These are phyloP conservation scores for Nothophoma quercina DNA, from an alignment of 2,329 filamentous ascomycete genomes.

Conservation along the genomic window DNA sequence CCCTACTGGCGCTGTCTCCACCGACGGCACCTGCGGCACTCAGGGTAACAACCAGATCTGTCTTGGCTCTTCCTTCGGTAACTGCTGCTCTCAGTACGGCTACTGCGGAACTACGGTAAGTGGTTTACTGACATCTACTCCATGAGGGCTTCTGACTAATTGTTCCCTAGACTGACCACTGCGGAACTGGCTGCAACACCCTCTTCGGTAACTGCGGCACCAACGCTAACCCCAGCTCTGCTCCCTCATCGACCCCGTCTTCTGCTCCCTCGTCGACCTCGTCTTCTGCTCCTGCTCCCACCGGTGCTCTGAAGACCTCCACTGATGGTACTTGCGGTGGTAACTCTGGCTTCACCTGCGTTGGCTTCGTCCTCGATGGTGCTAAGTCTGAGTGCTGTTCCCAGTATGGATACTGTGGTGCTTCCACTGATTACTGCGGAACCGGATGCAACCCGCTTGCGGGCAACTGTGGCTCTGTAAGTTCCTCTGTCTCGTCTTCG, in stretches of 20 bases:
- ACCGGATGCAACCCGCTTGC: constrained; percentile 43
- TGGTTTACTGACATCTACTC: no score
- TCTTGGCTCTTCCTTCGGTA: constrained; percentile 43
- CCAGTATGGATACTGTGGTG: constrained; percentile 52
- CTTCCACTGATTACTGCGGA: constrained; percentile 39
- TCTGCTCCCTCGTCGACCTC: constrained; percentile 20
- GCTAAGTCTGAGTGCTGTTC: constrained; percentile 56
- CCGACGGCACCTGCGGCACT: constrained; percentile 32
- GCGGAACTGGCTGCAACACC: constrained; percentile 29
- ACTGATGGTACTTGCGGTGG: constrained; percentile 37
- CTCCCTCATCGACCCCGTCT: constrained; percentile 16
- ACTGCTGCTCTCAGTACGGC: constrained; percentile 56
- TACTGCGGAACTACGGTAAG: constrained; percentile 45
- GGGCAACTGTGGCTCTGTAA: constrained; percentile 25
- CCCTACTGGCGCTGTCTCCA: constrained; percentile 32
- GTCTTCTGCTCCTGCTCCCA: constrained; percentile 16
- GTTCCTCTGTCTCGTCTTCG: constrained; percentile 20
- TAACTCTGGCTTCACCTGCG: constrained; percentile 34
- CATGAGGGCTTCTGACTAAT: background rate
- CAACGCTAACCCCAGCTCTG: constrained; percentile 14
- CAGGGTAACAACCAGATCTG: constrained; percentile 31
- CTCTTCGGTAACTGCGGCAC: constrained; percentile 37
- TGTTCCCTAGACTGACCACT: constrained; percentile 13
- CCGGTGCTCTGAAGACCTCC: constrained; percentile 22
- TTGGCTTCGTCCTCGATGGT: constrained; percentile 26